Percentiles rank a stretch among this genome's conserved stretches.
These are phyloP conservation scores for Aspergillus luchuensis DNA, from an alignment of 2,329 filamentous ascomycete species.

Conservation along the genomic window DNA sequence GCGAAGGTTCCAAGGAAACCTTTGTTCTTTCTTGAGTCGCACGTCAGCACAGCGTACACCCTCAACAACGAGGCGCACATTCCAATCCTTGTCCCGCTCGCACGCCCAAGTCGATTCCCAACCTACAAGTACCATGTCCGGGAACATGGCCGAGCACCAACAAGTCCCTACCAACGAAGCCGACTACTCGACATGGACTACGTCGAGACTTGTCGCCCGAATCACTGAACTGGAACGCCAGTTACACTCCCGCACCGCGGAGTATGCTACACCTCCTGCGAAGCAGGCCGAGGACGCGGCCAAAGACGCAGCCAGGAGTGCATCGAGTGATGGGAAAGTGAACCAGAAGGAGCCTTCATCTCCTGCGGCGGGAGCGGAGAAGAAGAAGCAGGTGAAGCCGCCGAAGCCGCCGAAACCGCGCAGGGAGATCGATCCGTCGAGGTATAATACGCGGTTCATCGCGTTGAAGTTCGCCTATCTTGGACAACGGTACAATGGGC, in stretches of 20 bases:
- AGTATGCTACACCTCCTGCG: constrained; percentile 25
- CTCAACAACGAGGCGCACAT: constrained; percentile 15
- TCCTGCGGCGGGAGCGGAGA: neutral
- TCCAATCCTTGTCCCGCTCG: constrained; percentile 9
- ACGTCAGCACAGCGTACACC: constrained; percentile 12
- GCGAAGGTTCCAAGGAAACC: constrained; percentile 30
- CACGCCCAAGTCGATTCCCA: constrained; percentile 19
- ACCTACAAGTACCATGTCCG: constrained; percentile 27
- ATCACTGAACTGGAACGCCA: constrained; percentile 69
- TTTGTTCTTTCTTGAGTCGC: constrained; percentile 17
- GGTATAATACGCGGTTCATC: constrained; percentile 80
- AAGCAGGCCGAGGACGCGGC: neutral
- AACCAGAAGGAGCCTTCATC: constrained; percentile 23
- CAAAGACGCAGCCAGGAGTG: neutral
- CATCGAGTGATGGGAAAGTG: constrained; percentile 14
- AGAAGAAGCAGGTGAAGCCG: constrained; percentile 28
- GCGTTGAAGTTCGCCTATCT: constrained; percentile 94
- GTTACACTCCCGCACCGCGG: constrained; percentile 55
- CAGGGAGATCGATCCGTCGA: constrained; percentile 69
- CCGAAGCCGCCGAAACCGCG: constrained; percentile 45
- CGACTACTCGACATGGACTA: constrained; percentile 69
- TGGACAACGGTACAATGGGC: constrained; percentile 87
- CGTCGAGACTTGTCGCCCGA: constrained; percentile 66
- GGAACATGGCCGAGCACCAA: constrained; percentile 15
- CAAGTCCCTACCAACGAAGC: constrained; percentile 18